A percentile compares a stretch with the other conserved stretches of the same genome.
Conservation (phyloP, 306 rosid species). For the Sechiopsis laciniata region DNA sequence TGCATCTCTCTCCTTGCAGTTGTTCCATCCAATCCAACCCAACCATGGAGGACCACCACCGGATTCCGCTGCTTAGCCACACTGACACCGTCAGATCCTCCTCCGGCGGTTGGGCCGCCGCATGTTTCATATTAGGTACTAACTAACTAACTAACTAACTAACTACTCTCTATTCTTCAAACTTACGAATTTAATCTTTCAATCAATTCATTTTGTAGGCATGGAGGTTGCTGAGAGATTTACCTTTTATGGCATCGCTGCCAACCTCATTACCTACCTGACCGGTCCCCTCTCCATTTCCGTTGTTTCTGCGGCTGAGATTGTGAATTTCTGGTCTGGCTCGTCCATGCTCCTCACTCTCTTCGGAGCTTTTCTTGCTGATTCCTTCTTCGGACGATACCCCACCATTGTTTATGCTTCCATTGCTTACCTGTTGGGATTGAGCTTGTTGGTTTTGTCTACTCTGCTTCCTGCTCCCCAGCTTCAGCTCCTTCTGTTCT, state of each 20-base stretch:
- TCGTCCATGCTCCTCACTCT: slow-evolving; percentile 33
- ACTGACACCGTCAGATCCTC: slow-evolving; percentile 20
- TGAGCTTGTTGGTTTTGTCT: slow-evolving; percentile 48
- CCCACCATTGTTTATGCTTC: slow-evolving; percentile 32
- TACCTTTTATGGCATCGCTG: slow-evolving; percentile 31
- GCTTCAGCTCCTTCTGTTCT: slow-evolving; percentile 44
- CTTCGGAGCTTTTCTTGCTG: slow-evolving; percentile 39
- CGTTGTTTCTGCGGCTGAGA: slow-evolving; percentile 31
- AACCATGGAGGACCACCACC: slow-evolving; percentile 1
- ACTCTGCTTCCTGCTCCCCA: slow-evolving; percentile 33
- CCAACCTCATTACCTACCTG: slow-evolving; percentile 37
- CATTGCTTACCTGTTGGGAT: slow-evolving; percentile 40
- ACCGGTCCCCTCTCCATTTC: slow-evolving; percentile 38
- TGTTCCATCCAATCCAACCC: no score
- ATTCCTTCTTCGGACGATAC: slow-evolving; percentile 40
- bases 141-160: no score
- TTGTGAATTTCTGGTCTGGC: slow-evolving; percentile 39
- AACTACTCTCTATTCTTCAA: no score
- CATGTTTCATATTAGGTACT: slow-evolving; percentile 34
- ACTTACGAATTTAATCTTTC: background rate
- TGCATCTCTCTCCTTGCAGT: no score
- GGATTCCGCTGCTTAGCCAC: slow-evolving; percentile 18
- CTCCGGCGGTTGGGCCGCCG: slow-evolving; percentile 42
- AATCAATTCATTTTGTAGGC: slow-evolving; percentile 10
- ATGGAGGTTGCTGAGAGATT: slow-evolving; percentile 49